Evolutionary conservation across 1,139 yeast genomes (phyloP), one percentile per base, ranked within the genome.

Genomic region (Arxiozyma bovina): DNA sequence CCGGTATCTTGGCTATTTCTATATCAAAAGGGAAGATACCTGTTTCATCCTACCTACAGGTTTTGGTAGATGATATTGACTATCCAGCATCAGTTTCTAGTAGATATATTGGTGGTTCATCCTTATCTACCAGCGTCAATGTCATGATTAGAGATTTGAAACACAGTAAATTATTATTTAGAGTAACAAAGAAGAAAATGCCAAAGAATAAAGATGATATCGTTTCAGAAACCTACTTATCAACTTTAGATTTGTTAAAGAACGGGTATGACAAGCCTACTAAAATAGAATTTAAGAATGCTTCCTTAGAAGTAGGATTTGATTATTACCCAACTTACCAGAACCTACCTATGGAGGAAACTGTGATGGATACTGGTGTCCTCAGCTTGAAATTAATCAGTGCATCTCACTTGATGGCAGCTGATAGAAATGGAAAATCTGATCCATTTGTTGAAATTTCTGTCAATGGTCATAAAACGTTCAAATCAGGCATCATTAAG

Each of bases 341-440:
- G 45, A 74, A 77, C 56, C 70, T 84, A 59, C 78, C 82, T 43
- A 77, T 80, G 22, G 70, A 77, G 45, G 93, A 85, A 63, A 77
- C 86, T 9, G 77, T 85, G 55, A 68, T 76, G 61, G 91, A 86
- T 66, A 85, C 87, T 41, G 94, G 94, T 61, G 61, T 73, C 18
- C 68, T 85, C 53, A 74, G 76, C 53, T 68, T 86, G 61, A 82
- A 81, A 47, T 71, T 86, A 53, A 63, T 82, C 45, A 75, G 79
- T 50, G 93, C 82, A 22, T 74, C 74, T 30, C 70, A 75, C 55
- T 69, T 86, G 58, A 68, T 69, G 52, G 70, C 89, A 18, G 85
- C 80, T 50, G 94, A 86, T 66, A 72, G 80, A 56, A 84, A 83
- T 63, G 93, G 93, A 56, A 83, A 82, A 62, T 82, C 91, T 4